A percentile compares a stretch with the other conserved stretches of the same genome.
These are phyloP conservation scores for Colletotrichum sp. DNA, from an alignment of 2,329 filamentous ascomycete genomes.

Conservation along the genomic window DNA sequence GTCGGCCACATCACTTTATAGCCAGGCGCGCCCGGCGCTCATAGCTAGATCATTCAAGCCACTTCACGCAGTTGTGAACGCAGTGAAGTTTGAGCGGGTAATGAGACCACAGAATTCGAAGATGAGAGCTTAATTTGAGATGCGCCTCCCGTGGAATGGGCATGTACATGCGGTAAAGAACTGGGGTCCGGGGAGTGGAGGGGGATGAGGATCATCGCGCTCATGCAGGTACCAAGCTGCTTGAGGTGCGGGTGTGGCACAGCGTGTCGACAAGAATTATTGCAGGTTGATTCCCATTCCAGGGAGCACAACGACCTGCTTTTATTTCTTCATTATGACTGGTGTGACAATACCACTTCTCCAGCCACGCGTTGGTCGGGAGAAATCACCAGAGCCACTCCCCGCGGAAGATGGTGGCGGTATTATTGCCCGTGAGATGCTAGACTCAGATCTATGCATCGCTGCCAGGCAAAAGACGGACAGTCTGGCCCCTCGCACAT, in stretches of 20 bases:
- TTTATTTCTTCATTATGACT: not conserved
- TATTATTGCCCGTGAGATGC: too few relatives aligned
- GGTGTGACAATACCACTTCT: not conserved
- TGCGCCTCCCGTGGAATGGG: not conserved
- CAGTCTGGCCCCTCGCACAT: not conserved
- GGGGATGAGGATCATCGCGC: not conserved
- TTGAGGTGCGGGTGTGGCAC: not conserved
- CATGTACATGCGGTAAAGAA: not conserved
- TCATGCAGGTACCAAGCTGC: not conserved
- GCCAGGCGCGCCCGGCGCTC: too few relatives aligned
- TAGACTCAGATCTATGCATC: too few relatives aligned
- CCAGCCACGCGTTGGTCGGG: not conserved
- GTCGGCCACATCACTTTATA: too few relatives aligned
- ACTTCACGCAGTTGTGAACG: not conserved
- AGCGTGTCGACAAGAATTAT: not conserved
- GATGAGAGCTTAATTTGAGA: not conserved
- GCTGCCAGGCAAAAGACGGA: too few relatives aligned
- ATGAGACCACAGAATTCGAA: not conserved
- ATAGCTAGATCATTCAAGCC: too few relatives aligned
- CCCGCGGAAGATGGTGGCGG: not conserved
- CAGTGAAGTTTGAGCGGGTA: not conserved
- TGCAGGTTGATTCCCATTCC: not conserved
- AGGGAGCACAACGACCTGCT: not conserved
- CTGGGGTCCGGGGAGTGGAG: not conserved
- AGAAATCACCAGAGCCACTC: not conserved